A percentile compares a stretch with the other conserved stretches of the same genome.
Evolutionary conservation across 768 basidiomycete species (phyloP).

Genomic region (Boletus vermiculosoides): DNA sequence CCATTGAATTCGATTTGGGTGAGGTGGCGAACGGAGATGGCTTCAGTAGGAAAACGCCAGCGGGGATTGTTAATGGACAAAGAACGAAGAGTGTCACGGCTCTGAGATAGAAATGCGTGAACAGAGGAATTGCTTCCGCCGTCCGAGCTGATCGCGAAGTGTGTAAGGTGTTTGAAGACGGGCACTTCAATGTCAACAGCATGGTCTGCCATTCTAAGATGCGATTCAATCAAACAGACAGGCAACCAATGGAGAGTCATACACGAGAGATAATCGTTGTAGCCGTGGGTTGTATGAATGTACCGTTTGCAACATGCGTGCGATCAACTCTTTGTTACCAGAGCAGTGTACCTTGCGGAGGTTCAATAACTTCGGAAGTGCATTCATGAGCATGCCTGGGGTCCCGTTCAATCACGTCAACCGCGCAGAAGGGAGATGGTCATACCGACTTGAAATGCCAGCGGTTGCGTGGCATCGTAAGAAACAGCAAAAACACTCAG

Average conservation of each 20-base stretch:
- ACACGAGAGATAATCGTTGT: constrained; percentile 58
- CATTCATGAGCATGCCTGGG: constrained; percentile 66
- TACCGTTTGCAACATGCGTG: constrained; percentile 51
- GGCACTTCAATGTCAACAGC: constrained; percentile 46
- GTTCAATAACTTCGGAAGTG: constrained; percentile 59
- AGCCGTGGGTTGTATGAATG: constrained; percentile 52
- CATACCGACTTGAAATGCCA: constrained; percentile 66
- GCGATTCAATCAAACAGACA: background rate
- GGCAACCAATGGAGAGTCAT: constrained; percentile 12
- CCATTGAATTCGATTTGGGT: constrained; percentile 63
- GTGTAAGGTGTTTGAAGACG: constrained; percentile 53
- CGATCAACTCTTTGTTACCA: constrained; percentile 53
- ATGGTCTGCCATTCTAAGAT: constrained; percentile 36
- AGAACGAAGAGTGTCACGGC: constrained; percentile 51
- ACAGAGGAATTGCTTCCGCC: constrained; percentile 41
- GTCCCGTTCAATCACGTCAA: background rate
- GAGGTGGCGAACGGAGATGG: constrained; percentile 59
- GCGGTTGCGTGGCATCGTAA: constrained; percentile 46
- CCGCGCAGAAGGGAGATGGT: background rate
- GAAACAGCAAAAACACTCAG: constrained; percentile 57
- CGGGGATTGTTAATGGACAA: constrained; percentile 52
- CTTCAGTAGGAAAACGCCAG: constrained; percentile 56
- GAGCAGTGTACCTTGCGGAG: constrained; percentile 60
- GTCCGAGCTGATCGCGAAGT: constrained; percentile 54
- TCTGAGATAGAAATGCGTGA: constrained; percentile 50